Base-by-base conservation (phyloP, 768 basidiomycete species). In the Kwoniella europaea region DNA sequence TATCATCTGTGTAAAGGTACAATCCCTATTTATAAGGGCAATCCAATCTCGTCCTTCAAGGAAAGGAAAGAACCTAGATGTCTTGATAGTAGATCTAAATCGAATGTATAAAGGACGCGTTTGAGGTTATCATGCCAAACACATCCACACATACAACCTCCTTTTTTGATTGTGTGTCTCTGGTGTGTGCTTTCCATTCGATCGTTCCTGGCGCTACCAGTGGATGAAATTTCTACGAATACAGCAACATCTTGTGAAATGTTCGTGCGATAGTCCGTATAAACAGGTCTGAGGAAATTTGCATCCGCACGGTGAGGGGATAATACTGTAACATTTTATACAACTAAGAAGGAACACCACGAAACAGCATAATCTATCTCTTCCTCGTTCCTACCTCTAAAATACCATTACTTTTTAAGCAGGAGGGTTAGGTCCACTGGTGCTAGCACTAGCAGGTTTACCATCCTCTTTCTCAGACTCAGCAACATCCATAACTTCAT, bases 401-500 rank as follows among this genome's bases (percentile, higher is more conserved):
- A 35, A 20, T 9, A 58, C 24, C 24, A 16, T 9, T 35, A 58
- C 15, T 4, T 4, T 56, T 12, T 24, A 18, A 56, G 57, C 59
- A 29, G 20, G 27, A 43, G 59, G 18, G 6, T 50, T 50, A 18
- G 46, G 46, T 50, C 46, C 46, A 50, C 29, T n/a, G 12, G 15
- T 73, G 50, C 52, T 73, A 18, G 44, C 56, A 13, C 68, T 55
- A 15, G n/a, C 42, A 43, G 20, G 43, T 15, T 43, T 65, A 22
- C 44, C 67, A 12, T 68, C 67, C 20, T 43, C 89, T 55, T 88
- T 88, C 76, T 91, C 90, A 41, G 75, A 67, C 18, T 78, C 76
- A 9, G 70, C 83, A 1, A 82, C 80, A 73, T 84, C 82, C 43
- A 83, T 70, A 67, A 94, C 92, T 67, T 92, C 91, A 63, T 90